Evolutionary conservation across 257 asterid species (phyloP).

Genomic region (Mitragyna speciosa): DNA sequence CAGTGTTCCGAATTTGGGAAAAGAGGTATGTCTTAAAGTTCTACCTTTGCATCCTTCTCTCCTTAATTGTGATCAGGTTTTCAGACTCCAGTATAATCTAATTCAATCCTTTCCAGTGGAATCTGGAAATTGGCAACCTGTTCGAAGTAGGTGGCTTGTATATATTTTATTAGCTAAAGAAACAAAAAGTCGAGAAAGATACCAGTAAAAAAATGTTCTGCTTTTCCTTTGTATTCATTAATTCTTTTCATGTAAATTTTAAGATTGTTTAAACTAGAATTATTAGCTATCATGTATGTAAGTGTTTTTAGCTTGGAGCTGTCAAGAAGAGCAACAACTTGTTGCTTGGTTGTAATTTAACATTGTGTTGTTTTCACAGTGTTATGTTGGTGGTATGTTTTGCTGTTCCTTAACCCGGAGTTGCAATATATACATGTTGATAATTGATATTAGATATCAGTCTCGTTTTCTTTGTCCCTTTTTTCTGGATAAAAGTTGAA

Average conservation of each 20-base stretch:
- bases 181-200: conserved; percentile 23
- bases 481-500: not conserved
- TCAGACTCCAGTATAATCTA: conserved; percentile 5
- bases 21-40: conserved; percentile 5
- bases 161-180: conserved; percentile 28
- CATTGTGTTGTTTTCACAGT: not conserved
- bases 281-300: not conserved
- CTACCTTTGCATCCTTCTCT: not conserved
- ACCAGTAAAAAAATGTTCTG: not conserved
- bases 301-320: not conserved
- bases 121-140: conserved; percentile 23
- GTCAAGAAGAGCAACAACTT: not conserved
- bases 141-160: conserved; percentile 29
- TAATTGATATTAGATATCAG: not conserved
- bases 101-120: conserved; percentile 26
- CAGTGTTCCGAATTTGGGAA: not conserved
- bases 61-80: not conserved
- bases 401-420: not conserved
- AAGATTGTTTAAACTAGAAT: conserved; percentile 8
- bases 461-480: not conserved
- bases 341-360: not conserved
- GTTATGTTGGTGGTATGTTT: not conserved
- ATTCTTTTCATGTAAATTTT: not conserved
- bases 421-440: not conserved
- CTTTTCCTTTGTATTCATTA: conserved; percentile 2